These are phyloP conservation scores for Tylopilus vinaceipallidus DNA, from an alignment of 768 basidiomycete species.

Conservation along the genomic window DNA sequence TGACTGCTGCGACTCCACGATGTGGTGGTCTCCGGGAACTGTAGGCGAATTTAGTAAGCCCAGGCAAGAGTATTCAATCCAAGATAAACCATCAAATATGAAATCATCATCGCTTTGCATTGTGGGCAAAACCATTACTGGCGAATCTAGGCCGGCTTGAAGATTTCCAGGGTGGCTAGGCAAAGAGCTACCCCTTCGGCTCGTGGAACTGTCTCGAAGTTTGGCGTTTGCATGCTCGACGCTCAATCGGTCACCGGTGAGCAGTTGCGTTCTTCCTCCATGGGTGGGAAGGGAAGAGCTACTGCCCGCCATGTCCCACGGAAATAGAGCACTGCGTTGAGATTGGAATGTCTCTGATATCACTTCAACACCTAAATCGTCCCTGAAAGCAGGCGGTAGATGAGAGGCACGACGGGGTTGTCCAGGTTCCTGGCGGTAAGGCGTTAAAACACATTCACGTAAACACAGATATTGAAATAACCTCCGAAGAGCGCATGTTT, in stretches of 20 bases:
- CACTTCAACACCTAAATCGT: conserved; percentile 47
- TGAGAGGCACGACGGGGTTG: conserved; percentile 76
- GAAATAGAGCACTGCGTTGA: conserved; percentile 70
- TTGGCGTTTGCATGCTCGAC: conserved; percentile 52
- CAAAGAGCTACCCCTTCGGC: conserved; percentile 59
- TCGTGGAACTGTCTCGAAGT: conserved; percentile 53
- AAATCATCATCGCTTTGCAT: conserved; percentile 60
- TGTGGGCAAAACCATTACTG: conserved; percentile 37
- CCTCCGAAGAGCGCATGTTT: conserved; percentile 60
- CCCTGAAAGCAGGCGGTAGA: conserved; percentile 49
- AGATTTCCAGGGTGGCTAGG: conserved; percentile 47
- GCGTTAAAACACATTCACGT: conserved; percentile 11
- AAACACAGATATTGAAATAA: conserved; percentile 29
- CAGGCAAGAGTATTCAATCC: background rate
- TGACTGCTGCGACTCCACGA: conserved; percentile 50
- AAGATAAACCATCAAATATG: conserved; percentile 56
- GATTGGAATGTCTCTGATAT: conserved; percentile 45
- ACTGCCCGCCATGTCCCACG: conserved; percentile 79
- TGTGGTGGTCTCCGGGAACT: conserved; percentile 29
- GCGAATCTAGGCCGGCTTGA: conserved; percentile 46
- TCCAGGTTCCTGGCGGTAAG: conserved; percentile 73
- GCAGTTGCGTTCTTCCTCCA: conserved; percentile 29
- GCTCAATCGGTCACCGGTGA: conserved; percentile 45
- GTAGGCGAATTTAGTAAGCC: conserved; percentile 15
- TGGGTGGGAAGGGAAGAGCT: conserved; percentile 53